Evolutionary conservation across 805 yeast species (phyloP).

Genomic region (Tetrapisispora arboricola): DNA sequence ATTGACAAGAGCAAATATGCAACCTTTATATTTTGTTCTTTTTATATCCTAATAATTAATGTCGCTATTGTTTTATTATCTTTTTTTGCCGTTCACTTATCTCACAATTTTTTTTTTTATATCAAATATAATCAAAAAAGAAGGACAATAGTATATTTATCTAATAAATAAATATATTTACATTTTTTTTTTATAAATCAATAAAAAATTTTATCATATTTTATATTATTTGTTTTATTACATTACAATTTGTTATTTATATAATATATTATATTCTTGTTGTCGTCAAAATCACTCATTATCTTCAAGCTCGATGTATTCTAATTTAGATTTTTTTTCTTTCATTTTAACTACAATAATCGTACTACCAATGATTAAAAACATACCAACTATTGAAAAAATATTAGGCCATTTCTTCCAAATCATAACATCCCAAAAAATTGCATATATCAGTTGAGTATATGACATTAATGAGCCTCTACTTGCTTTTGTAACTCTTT

Average conservation of each 20-base stretch:
- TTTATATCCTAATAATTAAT: not conserved
- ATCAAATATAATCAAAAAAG: not conserved
- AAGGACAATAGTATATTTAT: too few species aligned
- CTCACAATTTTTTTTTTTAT: not conserved
- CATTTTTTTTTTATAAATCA: too few species aligned
- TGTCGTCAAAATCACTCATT: not conserved
- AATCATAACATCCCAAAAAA: constrained; percentile 59
- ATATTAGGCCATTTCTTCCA: constrained; percentile 68
- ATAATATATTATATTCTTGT: not conserved
- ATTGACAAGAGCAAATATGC: too few species aligned
- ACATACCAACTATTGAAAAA: constrained; percentile 59
- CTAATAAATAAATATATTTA: too few species aligned
- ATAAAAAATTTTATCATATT: too few species aligned
- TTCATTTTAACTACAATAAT: constrained; percentile 37
- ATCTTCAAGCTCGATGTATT: not conserved
- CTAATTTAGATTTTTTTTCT: constrained; percentile 1
- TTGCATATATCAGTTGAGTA: constrained; percentile 67
- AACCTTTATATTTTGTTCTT: too few species aligned
- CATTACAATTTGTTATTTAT: too few species aligned
- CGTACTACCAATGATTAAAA: constrained; percentile 58
- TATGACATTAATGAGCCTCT: constrained; percentile 68
- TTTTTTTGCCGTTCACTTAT: not conserved
- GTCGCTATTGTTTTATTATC: not conserved
- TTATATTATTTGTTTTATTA: too few species aligned
- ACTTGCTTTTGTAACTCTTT: constrained; percentile 62